These are phyloP conservation scores for Starmerella etchellsii DNA, from an alignment of 805 yeast species.

Conservation along the genomic window DNA sequence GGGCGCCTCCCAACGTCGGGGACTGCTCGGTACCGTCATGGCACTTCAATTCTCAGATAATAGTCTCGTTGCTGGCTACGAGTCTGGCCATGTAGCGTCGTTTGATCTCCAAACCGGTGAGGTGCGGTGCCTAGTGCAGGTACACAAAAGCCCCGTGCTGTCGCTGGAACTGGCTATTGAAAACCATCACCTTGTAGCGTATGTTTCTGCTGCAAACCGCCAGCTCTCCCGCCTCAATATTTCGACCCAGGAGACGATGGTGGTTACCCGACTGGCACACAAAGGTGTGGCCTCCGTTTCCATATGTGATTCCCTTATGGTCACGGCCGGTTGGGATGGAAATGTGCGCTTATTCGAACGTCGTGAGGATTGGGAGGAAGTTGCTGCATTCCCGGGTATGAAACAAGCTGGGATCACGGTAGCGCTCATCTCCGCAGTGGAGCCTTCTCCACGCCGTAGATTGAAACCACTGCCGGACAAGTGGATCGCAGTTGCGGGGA, in stretches of 20 bases:
- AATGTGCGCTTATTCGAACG: conserved; percentile 25
- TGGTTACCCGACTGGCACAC: conserved; percentile 10
- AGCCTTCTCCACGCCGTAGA: conserved; percentile 4
- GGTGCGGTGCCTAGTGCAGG: conserved; percentile 3
- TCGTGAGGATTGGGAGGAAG: conserved; percentile 21
- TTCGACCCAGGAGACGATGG: conserved; percentile 4
- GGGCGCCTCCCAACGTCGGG: conserved; percentile 11
- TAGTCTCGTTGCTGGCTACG: conserved; percentile 45
- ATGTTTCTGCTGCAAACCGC: conserved; percentile 16
- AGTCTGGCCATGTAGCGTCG: conserved; percentile 49
- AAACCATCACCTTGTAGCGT: not conserved
- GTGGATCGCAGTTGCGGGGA: conserved; percentile 39
- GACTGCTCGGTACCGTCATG: conserved; percentile 41
- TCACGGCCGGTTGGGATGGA: conserved; percentile 33
- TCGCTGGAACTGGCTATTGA: conserved; percentile 4
- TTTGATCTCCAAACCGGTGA: conserved; percentile 11
- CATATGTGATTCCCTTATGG: conserved; percentile 15
- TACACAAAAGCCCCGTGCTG: conserved; percentile 27
- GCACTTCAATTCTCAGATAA: conserved; percentile 41
- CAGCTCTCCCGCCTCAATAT: conserved; percentile 14
- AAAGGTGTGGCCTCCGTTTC: conserved; percentile 23
- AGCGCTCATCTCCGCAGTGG: conserved; percentile 3
- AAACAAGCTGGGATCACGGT: conserved; percentile 24
- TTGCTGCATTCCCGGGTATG: conserved; percentile 25
- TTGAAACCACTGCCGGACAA: conserved; percentile 15